Evolutionary conservation across 441 rosid species (phyloP), one percentile per base, ranked within the genome.

Genomic region (Dalechampia spathulata): DNA sequence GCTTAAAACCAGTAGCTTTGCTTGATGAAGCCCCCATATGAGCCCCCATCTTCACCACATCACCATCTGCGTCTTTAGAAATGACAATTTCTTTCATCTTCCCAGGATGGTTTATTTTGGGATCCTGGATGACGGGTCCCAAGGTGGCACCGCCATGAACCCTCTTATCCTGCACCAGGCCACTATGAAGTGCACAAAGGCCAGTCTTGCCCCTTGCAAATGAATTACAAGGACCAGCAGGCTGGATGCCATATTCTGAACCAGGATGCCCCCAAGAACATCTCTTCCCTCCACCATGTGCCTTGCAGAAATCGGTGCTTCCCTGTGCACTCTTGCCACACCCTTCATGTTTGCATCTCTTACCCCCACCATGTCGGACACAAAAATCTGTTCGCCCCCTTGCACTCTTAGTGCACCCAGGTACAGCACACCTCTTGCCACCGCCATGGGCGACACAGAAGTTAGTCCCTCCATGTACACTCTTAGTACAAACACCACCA

Each of bases 401-500:
- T 1, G 99, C 99, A 72, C 99, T 89, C 78, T 85, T 93, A 9
- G 97, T 87, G 70, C 99, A 93, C 50, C 74, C 95, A 10, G 92
- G 71, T 61, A 83, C 75, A 20, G 87, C 86, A 60, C 99, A 93
- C 63, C 99, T 78, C 78, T 93, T 93, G 15, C 99, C 99, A 49
- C 99, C 97, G 1, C 99, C 99, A 42, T 92, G 99, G 0, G 97
- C 97, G 5, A 92, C 99, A 38, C 99, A 92, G 77, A 89, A 92
- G 65, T 89, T 87, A 4, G 99, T 93, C 52, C 99, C 99, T 28
- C 99, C 99, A 44, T 93, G 99, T 48, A 93, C 99, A 70, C 99
- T 89, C 87, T 93, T 93, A 4, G 95, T 57, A 57, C 99, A 93
- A 30, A 77, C 70, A 25, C 87, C 96, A 28, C 77, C 90, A 19